Evolutionary conservation across 2,329 filamentous ascomycete genomes (phyloP).

Genomic region (Trichoderma atrobrunneum): DNA sequence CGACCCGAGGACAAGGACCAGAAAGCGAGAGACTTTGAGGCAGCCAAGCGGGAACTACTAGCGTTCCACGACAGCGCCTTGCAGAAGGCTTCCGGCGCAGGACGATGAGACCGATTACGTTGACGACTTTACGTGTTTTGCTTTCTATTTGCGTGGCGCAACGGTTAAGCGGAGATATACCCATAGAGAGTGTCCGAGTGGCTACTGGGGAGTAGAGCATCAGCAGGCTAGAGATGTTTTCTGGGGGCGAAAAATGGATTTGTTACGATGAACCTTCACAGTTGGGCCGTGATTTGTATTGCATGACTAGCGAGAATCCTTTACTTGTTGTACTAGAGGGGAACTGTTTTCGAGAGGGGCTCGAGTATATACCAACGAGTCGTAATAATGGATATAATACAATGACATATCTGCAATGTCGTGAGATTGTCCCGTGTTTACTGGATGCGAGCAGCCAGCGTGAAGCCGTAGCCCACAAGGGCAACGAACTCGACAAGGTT

Average conservation of each 20-base stretch:
- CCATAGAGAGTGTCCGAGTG: constrained; percentile 6
- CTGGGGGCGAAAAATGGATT: not conserved
- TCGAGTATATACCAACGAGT: not conserved
- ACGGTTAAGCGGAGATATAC: not conserved
- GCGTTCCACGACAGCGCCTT: constrained; percentile 33
- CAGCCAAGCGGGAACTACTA: constrained; percentile 47
- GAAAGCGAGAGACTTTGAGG: constrained; percentile 42
- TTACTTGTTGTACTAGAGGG: not conserved
- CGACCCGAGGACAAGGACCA: constrained; percentile 34
- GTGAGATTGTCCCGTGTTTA: constrained; percentile 30
- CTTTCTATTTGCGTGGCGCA: constrained; percentile 8
- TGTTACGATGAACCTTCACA: not conserved
- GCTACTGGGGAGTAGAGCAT: constrained; percentile 4
- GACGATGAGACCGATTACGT: not conserved
- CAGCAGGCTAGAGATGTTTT: constrained; percentile 9
- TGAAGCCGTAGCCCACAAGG: constrained; percentile 73
- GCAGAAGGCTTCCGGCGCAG: not conserved
- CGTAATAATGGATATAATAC: not conserved
- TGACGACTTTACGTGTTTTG: not conserved
- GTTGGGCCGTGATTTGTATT: not conserved
- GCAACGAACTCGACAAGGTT: constrained; percentile 71
- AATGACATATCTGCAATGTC: not conserved
- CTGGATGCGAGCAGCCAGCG: constrained; percentile 62
- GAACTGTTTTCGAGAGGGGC: not conserved
- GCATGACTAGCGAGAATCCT: not conserved